Evolutionary conservation across 2,329 filamentous ascomycete genomes (phyloP), one percentile per base, ranked within the genome.

Genomic region (Trichocomaceae sp.): DNA sequence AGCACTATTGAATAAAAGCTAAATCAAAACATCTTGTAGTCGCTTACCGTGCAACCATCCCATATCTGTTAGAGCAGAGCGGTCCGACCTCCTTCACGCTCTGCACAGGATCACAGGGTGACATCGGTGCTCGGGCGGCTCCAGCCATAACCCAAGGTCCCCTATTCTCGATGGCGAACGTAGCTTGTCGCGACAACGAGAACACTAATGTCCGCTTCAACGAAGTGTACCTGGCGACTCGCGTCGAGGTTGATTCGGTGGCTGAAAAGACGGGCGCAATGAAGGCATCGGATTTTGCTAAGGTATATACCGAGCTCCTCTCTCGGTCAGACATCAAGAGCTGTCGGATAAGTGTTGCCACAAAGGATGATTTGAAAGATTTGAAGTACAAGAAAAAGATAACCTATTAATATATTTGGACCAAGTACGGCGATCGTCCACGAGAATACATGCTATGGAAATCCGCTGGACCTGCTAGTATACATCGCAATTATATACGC

Each of bases 91-190:
- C 41, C 9, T 55, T 29, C 20, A 55, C 53, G 12, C 33, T 55
- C 42, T 55, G 53, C 31, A 55, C 53, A n/a, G 53, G 53, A 4
- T 33, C 53, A n/a, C 53, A 55, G 20, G 53, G 53, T 1, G 53
- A 55, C 8, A 12, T 55, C 17, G 53, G 53, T 15, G 47, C 41
- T 19, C 53, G 53, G 7, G 47, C 53, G 8, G 20, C 22, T 5
- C 53, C 53, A 2, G 53, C 53, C n/a, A 12, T 55, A 7, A 50
- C 53, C 9, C 53, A 55, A 13, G 53, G 53, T 2, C 41, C 53
- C 1, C 5, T 55, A 5, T 55, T 19, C 29, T 55, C 53, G 31
- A 50, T 55, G 47, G 48, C 47, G 8, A 55, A 55, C 17, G 47
- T 33, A 4, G 53, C 53, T 20, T 47, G 47, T 6, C 53, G 53